phyloP scores from a whole-genome alignment of 345 rosid species.

The Brassica incana region DNA sequence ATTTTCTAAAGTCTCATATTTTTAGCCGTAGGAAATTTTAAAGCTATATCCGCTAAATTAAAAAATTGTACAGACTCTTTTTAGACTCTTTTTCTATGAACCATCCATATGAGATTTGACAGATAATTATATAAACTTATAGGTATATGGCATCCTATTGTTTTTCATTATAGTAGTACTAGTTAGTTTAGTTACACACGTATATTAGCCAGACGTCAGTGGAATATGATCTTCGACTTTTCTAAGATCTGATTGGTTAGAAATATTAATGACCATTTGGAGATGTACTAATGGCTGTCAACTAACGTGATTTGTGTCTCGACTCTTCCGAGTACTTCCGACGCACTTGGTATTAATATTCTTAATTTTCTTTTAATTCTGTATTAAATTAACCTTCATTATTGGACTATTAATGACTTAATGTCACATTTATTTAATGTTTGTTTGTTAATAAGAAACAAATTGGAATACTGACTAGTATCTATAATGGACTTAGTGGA shows the following conservation, averaged over 20 bases:
- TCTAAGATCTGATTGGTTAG: slow-evolving; percentile 28
- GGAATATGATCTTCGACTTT: slow-evolving; percentile 29
- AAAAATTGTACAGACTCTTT: too few relatives aligned
- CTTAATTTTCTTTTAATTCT: background rate
- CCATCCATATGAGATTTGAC: background rate
- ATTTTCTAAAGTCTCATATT: rapidly evolving
- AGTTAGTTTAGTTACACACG: background rate
- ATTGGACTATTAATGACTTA: slow-evolving; percentile 7
- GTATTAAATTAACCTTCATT: slow-evolving; percentile 8
- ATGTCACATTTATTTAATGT: background rate
- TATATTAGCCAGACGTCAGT: slow-evolving; percentile 7
- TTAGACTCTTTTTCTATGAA: background rate
- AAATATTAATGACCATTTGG: slow-evolving; percentile 27
- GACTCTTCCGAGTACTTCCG: slow-evolving; percentile 21
- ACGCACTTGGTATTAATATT: slow-evolving; percentile 29
- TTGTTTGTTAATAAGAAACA: background rate
- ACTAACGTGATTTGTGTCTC: slow-evolving; percentile 32
- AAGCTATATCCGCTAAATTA: too few relatives aligned
- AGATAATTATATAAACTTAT: background rate
- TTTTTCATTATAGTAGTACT: background rate
- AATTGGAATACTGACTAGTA: slow-evolving; percentile 15
- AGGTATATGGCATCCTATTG: background rate
- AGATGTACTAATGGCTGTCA: slow-evolving; percentile 25
- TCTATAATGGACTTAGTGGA: slow-evolving; percentile 23
- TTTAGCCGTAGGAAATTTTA: too few relatives aligned